phyloP scores from a whole-genome alignment of 2,329 filamentous ascomycete species.

The Zymoseptoria pseudotritici region DNA sequence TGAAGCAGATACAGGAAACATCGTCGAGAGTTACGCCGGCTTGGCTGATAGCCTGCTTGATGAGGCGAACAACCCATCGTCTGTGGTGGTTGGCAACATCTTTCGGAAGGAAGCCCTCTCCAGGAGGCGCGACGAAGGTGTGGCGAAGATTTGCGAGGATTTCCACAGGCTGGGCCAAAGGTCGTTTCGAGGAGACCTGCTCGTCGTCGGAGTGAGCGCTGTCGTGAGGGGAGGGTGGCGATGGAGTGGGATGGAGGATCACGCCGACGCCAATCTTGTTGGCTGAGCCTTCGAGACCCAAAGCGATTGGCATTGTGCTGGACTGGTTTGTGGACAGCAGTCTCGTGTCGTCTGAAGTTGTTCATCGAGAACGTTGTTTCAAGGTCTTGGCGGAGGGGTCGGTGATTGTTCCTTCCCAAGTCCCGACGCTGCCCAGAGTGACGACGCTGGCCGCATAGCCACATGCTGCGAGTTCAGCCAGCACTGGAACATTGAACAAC shows the following conservation, averaged over 20 bases:
- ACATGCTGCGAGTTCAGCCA: neutral
- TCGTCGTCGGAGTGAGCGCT: constrained; percentile 29
- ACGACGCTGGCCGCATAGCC: neutral
- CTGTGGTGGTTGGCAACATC: constrained; percentile 93
- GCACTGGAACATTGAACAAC: neutral
- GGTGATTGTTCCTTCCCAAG: neutral
- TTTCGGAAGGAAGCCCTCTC: constrained; percentile 90
- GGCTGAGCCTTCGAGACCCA: constrained; percentile 83
- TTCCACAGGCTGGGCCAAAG: constrained; percentile 41
- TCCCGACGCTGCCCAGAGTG: neutral
- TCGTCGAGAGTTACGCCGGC: constrained; percentile 56
- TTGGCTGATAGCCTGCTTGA: constrained; percentile 67
- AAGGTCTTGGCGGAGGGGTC: neutral
- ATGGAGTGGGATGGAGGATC: constrained; percentile 62
- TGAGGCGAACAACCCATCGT: constrained; percentile 71
- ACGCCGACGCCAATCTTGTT: constrained; percentile 96
- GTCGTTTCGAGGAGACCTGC: constrained; percentile 9
- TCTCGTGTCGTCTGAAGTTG: neutral
- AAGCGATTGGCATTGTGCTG: constrained; percentile 46
- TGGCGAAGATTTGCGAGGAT: constrained; percentile 92
- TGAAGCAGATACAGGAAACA: constrained; percentile 91
- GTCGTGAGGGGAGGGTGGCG: constrained; percentile 28
- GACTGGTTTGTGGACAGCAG: neutral
- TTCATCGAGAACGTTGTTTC: neutral
- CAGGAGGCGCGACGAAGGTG: constrained; percentile 86